Base-by-base conservation (phyloP, 2,329 filamentous ascomycete species). In the Fusarium sp. region DNA sequence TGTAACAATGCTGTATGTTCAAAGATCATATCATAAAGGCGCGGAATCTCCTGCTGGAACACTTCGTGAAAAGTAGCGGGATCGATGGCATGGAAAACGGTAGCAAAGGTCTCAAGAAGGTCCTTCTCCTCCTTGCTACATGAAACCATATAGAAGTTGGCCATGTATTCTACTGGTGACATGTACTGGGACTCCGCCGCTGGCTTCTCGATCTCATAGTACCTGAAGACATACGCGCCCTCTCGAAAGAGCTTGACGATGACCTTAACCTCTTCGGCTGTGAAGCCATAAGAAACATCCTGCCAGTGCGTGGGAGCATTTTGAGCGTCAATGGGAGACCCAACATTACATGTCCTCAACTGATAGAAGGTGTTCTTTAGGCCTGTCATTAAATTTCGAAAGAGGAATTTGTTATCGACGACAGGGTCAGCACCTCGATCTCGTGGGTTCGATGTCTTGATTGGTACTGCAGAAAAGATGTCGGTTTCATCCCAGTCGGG, bases 401-500 rank as follows among this genome's bases (percentile, higher is more conserved):
- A 99, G 9, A 99, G 85, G 77, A 99, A 98, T 79, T 98, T 98
- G 85, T 99, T 99, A 82, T 99, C 97, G 7, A 91, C 91, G 22
- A 99, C 95, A 0, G 96, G 96, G 79, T 98, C 95, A 20, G 93
- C 92, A 64, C 93, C 94, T 68, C 96, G 90, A 75, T 99, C 96
- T 54, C 95, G 91, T 13, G 95, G 94, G 78, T 96, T 98, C 1
- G 94, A 94, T 0, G 94, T 96, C 84, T 97, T 98, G 84, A 99
- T 98, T 0, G 96, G 97, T 79, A 96, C 96, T 5, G 96, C 96
- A 50, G 90, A 93, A 84, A 98, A 99, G 54, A 99, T 98, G 82
- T 99, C 97, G 45, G 96, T 96, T 82, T 98, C 95, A 78, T 99
- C 97, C 95, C 96, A 99, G 72, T 98, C 95, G 2, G 96, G 96